Base-by-base conservation (phyloP, 2,329 filamentous ascomycete genomes). In the Ophiostoma perfectum region DNA sequence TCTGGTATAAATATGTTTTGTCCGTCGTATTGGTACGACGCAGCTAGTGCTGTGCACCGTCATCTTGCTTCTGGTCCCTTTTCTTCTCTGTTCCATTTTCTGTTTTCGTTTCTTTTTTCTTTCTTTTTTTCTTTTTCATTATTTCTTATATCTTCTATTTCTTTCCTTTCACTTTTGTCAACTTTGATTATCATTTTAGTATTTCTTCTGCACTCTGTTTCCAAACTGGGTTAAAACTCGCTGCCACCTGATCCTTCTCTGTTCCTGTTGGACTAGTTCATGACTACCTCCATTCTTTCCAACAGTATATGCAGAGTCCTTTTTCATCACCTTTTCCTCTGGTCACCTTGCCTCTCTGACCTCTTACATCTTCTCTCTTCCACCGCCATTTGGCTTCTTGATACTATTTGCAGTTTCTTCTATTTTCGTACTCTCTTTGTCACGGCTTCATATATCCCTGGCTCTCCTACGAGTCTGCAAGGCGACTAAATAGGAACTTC, bases 51-150 rank as follows among this genome's bases (percentile, higher is more conserved):
- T 38, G 6, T 38, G 55, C 12, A 60, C 9, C 27, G 27, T 60
- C 55, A 38, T 60, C 6, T 42, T 16, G 11, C 18, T 38, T 58
- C 11, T 38, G 8, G 1, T 36, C 38, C 18, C 7, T 16, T 41
- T 39, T 14, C 39, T 16, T 14, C 5, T 62, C 7, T 6, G 6
- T 16, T 41, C 11, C 3, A n/a, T 39, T 16, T 39, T 62, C 36
- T 62, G 39, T 27, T 38, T 60, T 9, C 9, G 14, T 36, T 12
- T 11, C 38, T 27, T 18, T 38, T 12, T 2, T 38, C 12, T 42
- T 65, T 65, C n/a, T 69, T 68, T 70, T 65, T 49, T 9, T 27
- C 6, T 52, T 27, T 27, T 7, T 38, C 14, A 3, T 58, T 38
- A 27, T 27, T 27, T 27, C 27, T 27, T 27, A 27, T 27, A 2